These are phyloP conservation scores for Scleromitrula shiraiana DNA, from an alignment of 2,329 filamentous ascomycete species.

Conservation along the genomic window DNA sequence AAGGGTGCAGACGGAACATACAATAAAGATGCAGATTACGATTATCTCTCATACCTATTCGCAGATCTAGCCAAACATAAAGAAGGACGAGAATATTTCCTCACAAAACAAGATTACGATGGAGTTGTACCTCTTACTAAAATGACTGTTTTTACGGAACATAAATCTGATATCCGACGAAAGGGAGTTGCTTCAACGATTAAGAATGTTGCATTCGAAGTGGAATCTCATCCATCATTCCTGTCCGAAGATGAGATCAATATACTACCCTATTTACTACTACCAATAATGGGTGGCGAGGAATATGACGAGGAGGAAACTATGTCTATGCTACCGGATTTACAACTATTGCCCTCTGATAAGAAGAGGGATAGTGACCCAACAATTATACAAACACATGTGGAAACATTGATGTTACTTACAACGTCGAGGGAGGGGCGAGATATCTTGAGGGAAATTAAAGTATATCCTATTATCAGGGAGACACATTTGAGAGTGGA, in stretches of 20 bases:
- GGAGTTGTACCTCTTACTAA: conserved; percentile 82
- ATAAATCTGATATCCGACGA: conserved; percentile 71
- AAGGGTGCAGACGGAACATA: conserved; percentile 76
- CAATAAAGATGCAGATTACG: conserved; percentile 79
- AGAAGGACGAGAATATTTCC: conserved; percentile 67
- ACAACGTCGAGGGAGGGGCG: conserved; percentile 71
- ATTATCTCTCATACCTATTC: conserved; percentile 91
- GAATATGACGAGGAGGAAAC: conserved; percentile 84
- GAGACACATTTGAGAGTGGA: conserved; percentile 75
- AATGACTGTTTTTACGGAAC: conserved; percentile 89
- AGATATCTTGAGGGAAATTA: conserved; percentile 64
- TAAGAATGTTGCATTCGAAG: conserved; percentile 86
- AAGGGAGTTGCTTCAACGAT: conserved; percentile 95
- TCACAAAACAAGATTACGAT: conserved; percentile 68
- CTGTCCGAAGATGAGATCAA: conserved; percentile 66
- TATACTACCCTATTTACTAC: conserved; percentile 77
- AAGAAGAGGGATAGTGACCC: conserved; percentile 75
- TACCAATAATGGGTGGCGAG: conserved; percentile 82
- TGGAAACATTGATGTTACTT: conserved; percentile 80
- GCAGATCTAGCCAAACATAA: conserved; percentile 82
- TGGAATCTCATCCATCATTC: conserved; percentile 62
- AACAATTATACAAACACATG: conserved; percentile 73
- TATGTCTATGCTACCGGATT: conserved; percentile 77
- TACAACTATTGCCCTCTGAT: conserved; percentile 82
- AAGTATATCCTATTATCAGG: conserved; percentile 82